Conservation (phyloP, 2,329 filamentous ascomycete species). For the Xylogone sp. region DNA sequence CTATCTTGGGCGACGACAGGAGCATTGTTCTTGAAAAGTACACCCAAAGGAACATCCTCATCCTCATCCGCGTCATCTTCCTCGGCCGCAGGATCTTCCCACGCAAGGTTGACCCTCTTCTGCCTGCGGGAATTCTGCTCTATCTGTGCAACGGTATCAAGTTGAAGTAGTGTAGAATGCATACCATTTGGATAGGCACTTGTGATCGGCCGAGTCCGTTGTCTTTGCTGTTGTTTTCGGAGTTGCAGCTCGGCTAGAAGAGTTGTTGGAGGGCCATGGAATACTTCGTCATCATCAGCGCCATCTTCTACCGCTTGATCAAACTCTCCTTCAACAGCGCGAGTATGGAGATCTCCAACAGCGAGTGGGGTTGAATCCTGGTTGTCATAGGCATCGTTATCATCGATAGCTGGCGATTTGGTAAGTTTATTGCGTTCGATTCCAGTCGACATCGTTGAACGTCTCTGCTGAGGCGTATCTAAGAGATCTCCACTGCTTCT, state of each 20-base stretch:
- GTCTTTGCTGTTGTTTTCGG: constrained; percentile 83
- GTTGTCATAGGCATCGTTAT: constrained; percentile 18
- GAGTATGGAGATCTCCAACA: constrained; percentile 8
- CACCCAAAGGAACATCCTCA: constrained; percentile 82
- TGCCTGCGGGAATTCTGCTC: constrained; percentile 71
- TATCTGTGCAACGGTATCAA: constrained; percentile 85
- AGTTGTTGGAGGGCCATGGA: constrained; percentile 77
- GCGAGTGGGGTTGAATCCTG: constrained; percentile 18
- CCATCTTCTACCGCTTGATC: constrained; percentile 33
- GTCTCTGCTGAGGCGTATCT: constrained; percentile 13
- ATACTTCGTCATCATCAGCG: constrained; percentile 44
- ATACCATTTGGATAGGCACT: constrained; percentile 68
- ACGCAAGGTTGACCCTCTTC: constrained; percentile 81
- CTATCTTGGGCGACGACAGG: constrained; percentile 49
- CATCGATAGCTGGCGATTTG: constrained; percentile 17
- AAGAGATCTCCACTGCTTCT: constrained; percentile 18
- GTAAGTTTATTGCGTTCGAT: constrained; percentile 10
- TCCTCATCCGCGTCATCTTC: constrained; percentile 50
- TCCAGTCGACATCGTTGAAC: constrained; percentile 18
- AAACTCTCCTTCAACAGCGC: constrained; percentile 6
- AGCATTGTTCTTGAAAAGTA: constrained; percentile 61
- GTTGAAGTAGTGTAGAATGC: constrained; percentile 83
- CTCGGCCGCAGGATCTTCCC: constrained; percentile 66
- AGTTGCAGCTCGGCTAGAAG: constrained; percentile 88
- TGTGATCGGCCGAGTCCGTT: constrained; percentile 67